Base-by-base conservation (phyloP, 192 early-diverging fungal genomes). In the Coemansia aciculifera region DNA sequence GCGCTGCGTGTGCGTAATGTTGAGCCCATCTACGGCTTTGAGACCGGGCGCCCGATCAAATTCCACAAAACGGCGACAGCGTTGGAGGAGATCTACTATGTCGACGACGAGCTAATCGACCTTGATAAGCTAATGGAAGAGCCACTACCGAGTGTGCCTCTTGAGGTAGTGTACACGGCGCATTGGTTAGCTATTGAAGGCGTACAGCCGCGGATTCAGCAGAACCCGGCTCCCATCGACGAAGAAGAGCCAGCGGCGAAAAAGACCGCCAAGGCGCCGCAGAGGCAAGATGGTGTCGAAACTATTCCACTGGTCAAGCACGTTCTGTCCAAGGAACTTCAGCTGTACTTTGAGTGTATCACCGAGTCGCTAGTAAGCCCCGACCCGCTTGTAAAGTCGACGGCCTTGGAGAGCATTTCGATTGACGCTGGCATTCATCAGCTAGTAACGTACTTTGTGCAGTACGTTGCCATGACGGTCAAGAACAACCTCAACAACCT, bases 171-270 rank as follows among this genome's bases (percentile, higher is more conserved):
- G 3, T 94, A 91, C 67, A 96, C 95, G 1, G 94, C 91, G 10
- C 97, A 98, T 70, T 98, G 95, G 95, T 85, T 99, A n/a, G 97
- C 98, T 2, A 92, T 99, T 65, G 98, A 98, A 66, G 98, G 98
- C n/a, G 95, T 98, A 13, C 98, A 99, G 76, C 98, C 98, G 13
- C 85, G 90, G 11, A 98, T 96, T 68, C 90, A 93, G 17, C 96
- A 99, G 74, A 99, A 99, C 68, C 98, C 98, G 29, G 88, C 88
- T 2, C 90, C 92, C 3, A 5, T 66, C 2, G 71, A 71, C 19
- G 72, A 73, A 0, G 79, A 76, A 7, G 52, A 71, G 46, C 61
- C 63, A 3, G 57, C 70, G 36, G 63, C 67, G 19, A 71, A 74
- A 43, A 68, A 59, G 52, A 39, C 59, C 2, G 68, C 64, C 46